Evolutionary conservation across 169 alveolate species (phyloP), one percentile per base, ranked within the genome.

Genomic region (Eimeria nieschulzi): DNA sequence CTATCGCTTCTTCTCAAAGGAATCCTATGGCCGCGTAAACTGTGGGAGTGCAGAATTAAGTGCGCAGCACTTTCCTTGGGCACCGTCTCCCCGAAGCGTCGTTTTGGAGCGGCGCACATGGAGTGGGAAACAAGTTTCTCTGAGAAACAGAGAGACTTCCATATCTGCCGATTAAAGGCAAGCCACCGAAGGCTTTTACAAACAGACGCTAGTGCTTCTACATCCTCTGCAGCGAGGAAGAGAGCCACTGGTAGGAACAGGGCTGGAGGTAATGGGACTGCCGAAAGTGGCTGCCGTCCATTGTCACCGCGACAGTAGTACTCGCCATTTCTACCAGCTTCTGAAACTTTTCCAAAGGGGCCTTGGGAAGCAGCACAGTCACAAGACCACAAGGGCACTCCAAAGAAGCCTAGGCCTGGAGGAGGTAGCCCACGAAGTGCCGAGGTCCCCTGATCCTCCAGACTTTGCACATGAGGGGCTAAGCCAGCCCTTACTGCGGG

Each of bases 131-230:
- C 90, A 63, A 82, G 46, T 26, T 76, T 63, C 33, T 56, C 59
- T 25, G 90, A 82, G 13, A 82, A 82, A 46, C 90, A 82, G 7
- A 82, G 75, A 73, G 90, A 12, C 78, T 61, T 59, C 90, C 90
- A 82, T 19, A 68, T 63, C 59, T 82, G 78, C 0, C 90, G 13
- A 76, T 82, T 64, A 19, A 59, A 82, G 13, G 66, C 90, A 17
- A 82, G 59, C 90, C 90, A 82, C 13, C 90, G 90, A 25, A 82
- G 90, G 78, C 90, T 82, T 39, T n/a, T 82, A 17, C 90, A 82
- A 21, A 46, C 90, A 33, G 90, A 82, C 0, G 90, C 90, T 39
- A 82, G 90, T 9, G 90, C 90, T 39, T n/a, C 90, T 82, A 82
- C 90, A 63, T 82, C 90, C 66, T 82, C 78, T 5, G 90, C 90